These are phyloP conservation scores for Hermanozyma aechmeae DNA, from an alignment of 805 yeast species.

Conservation along the genomic window DNA sequence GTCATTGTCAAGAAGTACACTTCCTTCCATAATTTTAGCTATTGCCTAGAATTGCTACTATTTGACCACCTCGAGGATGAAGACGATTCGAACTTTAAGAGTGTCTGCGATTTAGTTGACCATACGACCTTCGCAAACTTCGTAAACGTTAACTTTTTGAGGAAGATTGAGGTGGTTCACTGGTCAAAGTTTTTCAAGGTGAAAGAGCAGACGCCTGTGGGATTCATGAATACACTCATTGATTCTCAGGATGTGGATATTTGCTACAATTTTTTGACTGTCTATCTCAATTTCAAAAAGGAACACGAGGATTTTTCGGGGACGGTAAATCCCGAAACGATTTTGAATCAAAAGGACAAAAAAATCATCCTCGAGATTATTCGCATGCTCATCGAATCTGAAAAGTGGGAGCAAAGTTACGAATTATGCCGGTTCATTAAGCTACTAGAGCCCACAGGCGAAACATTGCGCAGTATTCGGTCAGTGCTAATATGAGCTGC, in stretches of 20 bases:
- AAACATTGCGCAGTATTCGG: slow-evolving; percentile 9
- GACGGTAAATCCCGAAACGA: not conserved
- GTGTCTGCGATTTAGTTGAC: slow-evolving; percentile 9
- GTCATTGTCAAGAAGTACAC: slow-evolving; percentile 26
- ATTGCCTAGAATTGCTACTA: slow-evolving; percentile 41
- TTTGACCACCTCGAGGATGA: slow-evolving; percentile 29
- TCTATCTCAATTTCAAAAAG: slow-evolving; percentile 23
- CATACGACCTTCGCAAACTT: slow-evolving; percentile 11
- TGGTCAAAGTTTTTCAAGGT: slow-evolving; percentile 42
- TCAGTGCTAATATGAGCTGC: not conserved
- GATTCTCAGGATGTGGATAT: slow-evolving; percentile 33
- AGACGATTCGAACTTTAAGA: slow-evolving; percentile 5
- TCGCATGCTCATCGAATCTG: slow-evolving; percentile 29
- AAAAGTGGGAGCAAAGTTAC: slow-evolving; percentile 43
- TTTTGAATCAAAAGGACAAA: slow-evolving; percentile 22
- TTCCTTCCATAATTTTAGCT: slow-evolving; percentile 33
- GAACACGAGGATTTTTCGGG: not conserved
- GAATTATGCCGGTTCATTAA: slow-evolving; percentile 47
- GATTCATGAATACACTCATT: slow-evolving; percentile 33
- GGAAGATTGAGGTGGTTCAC: slow-evolving; percentile 48
- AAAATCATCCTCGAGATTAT: slow-evolving; percentile 34
- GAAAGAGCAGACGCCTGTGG: slow-evolving; percentile 34
- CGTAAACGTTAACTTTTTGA: slow-evolving; percentile 44
- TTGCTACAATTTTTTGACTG: slow-evolving; percentile 43
- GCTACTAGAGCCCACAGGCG: slow-evolving; percentile 36